A percentile compares a stretch with the other conserved stretches of the same genome.
Evolutionary conservation across 345 rosid genomes (phyloP).

Genomic region (Eucalyptus shirleyi): DNA sequence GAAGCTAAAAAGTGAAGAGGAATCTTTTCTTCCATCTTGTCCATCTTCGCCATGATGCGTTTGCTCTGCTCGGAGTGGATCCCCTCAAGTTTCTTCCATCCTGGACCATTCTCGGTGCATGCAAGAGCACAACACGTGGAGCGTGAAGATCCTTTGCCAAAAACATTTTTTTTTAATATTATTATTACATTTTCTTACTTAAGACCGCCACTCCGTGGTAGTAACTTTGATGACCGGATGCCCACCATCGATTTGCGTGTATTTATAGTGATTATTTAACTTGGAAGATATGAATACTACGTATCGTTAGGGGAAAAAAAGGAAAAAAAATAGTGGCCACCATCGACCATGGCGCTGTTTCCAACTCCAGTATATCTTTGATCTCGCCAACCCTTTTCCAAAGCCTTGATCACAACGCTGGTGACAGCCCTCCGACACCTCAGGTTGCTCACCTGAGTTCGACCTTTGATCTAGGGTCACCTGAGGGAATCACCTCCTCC

Average conservation of each 20-base stretch:
- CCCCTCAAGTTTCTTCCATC: background rate
- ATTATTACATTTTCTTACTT: background rate
- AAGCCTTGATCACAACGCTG: background rate
- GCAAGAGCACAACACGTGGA: background rate
- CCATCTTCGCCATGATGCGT: background rate
- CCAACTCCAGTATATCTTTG: background rate
- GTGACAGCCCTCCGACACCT: background rate
- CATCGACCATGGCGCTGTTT: background rate
- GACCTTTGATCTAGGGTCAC: background rate
- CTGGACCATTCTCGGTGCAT: background rate
- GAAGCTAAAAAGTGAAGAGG: background rate
- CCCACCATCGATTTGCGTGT: background rate
- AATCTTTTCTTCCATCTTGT: background rate
- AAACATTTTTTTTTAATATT: background rate
- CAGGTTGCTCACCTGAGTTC: background rate
- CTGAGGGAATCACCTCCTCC: background rate
- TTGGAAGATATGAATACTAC: background rate
- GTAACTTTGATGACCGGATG: background rate
- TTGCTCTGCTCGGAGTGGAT: background rate
- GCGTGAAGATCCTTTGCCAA: background rate
- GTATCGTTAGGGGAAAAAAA: background rate
- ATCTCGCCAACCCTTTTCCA: background rate
- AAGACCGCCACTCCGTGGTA: background rate
- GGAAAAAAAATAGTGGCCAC: background rate
- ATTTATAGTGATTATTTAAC: background rate